Evolutionary conservation across 805 yeast species (phyloP).

Genomic region (Diddensiella caesifluorescens): DNA sequence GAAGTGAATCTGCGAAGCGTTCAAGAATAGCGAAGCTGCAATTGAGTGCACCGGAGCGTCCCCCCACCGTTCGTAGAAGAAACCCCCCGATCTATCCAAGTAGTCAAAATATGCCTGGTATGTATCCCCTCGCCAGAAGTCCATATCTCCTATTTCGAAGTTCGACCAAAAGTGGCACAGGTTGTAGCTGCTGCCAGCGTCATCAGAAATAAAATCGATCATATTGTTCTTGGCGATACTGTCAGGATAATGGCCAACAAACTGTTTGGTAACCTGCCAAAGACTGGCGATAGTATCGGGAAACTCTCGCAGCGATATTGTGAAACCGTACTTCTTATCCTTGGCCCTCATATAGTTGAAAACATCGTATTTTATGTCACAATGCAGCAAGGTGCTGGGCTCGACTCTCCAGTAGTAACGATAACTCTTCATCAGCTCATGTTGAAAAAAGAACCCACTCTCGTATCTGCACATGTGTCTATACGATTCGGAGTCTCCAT

Average conservation of each 20-base stretch:
- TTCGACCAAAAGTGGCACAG: conserved; percentile 91
- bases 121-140: conserved; percentile 69
- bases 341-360: conserved; percentile 80
- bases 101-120: conserved; percentile 65
- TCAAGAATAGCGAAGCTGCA: conserved; percentile 74
- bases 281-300: conserved; percentile 65
- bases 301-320: conserved; percentile 75
- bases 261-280: conserved; percentile 66
- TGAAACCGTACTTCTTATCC: conserved; percentile 67
- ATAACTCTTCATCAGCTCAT: conserved; percentile 65
- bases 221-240: conserved; percentile 55
- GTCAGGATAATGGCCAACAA: conserved; percentile 55
- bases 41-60: conserved; percentile 91
- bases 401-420: conserved; percentile 96
- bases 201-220: conserved; percentile 63
- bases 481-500: conserved; percentile 62
- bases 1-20: conserved; percentile 66
- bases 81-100: conserved; percentile 81
- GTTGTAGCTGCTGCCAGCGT: conserved; percentile 62
- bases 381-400: conserved; percentile 72
- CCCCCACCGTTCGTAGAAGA: conserved; percentile 93
- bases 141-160: conserved; percentile 73
- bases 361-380: conserved; percentile 74
- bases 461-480: conserved; percentile 93
- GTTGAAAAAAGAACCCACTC: conserved; percentile 84